Conservation (phyloP, 2,329 filamentous ascomycete genomes). For the Microdochium bolleyi region DNA sequence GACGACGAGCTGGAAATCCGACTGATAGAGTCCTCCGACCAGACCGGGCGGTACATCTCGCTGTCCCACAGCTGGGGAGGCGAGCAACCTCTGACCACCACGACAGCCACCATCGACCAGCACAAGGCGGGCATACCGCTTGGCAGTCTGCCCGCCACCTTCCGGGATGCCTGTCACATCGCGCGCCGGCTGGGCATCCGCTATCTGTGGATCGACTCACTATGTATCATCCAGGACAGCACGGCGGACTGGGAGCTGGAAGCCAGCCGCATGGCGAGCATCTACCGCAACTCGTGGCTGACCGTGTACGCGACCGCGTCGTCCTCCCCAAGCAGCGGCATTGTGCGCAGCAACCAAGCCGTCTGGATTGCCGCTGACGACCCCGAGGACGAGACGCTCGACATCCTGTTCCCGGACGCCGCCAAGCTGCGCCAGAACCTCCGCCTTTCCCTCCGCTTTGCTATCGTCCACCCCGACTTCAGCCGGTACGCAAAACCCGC, state of each 20-base stretch:
- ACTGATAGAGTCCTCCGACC: constrained; percentile 2
- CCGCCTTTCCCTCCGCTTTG: constrained; percentile 2
- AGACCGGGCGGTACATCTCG: constrained; percentile 2
- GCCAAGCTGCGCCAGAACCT: neutral
- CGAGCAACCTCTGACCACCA: constrained; percentile 4
- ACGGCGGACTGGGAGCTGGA: constrained; percentile 5
- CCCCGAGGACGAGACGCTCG: constrained; percentile 4
- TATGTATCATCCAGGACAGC: constrained; percentile 9
- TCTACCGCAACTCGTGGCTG: constrained; percentile 8
- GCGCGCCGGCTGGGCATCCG: constrained; percentile 2
- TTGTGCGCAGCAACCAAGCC: constrained; percentile 1
- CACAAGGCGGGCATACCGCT: constrained; percentile 1
- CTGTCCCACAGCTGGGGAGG: constrained; percentile 8
- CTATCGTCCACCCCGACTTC: neutral
- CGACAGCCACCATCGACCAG: constrained; percentile 1
- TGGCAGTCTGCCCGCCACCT: constrained; percentile 5
- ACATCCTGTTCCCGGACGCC: constrained; percentile 2
- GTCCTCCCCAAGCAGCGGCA: neutral
- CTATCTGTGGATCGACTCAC: constrained; percentile 7
- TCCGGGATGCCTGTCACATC: constrained; percentile 3
- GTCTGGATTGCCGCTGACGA: neutral
- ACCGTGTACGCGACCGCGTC: constrained; percentile 6
- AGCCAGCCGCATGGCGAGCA: constrained; percentile 8
- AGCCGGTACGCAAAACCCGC: neutral
- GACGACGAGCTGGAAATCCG: neutral